Evolutionary conservation across 139 green algal species (phyloP), one percentile per base, ranked within the genome.

Genomic region (Gonium pectorale): DNA sequence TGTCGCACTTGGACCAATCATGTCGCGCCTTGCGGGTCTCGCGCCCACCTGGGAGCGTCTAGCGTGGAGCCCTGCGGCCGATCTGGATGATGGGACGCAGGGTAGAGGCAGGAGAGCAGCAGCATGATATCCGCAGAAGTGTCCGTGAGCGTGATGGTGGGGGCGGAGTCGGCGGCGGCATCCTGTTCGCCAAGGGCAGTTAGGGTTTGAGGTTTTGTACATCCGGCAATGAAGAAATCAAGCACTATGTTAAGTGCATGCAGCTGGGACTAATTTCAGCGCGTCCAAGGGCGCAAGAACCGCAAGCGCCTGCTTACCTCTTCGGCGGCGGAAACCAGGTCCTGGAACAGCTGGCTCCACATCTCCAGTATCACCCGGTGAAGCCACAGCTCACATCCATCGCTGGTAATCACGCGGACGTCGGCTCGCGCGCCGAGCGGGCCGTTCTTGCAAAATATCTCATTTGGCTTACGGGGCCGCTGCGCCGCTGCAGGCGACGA

Each of bases 361-460:
- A 81, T 81, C 37, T 68, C 73, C 54, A 81, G 54, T 8, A 81
- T 15, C 0, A 68, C 54, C 15, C 73, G 73, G 54, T 81, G 73
- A 26, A 81, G 73, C 54, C 54, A 81, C 11, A 81, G 38, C 26
- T 43, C 52, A 13, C 41, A 13, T 3, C 52, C 73, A 31, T 81
- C 73, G 22, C n/a, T 56, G 0, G 73, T 81, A 2, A 68, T 5
- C 0, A 68, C 54, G 15, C 73, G 27, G 1, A 81, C 54, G 38
- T 81, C 73, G 1, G 73, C 73, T 1, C 38, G 27, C 17, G 37
- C 4, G 6, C 27, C 37, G 3, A 81, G 54, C 2, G 54, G 54
- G 11, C 54, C 56, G 29, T 54, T 54, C n/a, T n/a, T n/a, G n/a
- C n/a, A n/a, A n/a, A n/a, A n/a, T n/a, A n/a, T n/a, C n/a, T n/a